Evolutionary conservation across 768 basidiomycete genomes (phyloP), one percentile per base, ranked within the genome.

Genomic region (Rubroboletus satanas): DNA sequence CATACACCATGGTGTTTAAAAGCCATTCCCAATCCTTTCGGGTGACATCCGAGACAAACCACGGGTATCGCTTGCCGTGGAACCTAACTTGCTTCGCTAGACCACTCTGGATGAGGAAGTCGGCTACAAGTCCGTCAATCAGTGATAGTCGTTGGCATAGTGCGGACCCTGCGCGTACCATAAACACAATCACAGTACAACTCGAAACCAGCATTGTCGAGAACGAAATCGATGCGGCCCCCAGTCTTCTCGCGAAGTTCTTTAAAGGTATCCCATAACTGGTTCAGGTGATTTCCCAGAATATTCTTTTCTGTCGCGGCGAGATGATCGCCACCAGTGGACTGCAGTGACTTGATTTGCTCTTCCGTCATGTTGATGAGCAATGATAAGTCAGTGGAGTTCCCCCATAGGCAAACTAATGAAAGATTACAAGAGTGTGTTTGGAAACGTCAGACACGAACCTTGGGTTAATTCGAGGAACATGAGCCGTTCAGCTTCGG

Each of bases 301-400:
- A 97, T 97, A 62, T 97, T 97, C 75, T 95, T 94, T 74, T 96
- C 93, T 2, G 95, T 94, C 2, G 93, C 91, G 3, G 94, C 94
- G 43, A 98, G 84, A 57, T 92, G 84, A 44, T 93, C 95, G n/a
- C 93, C 93, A 11, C 94, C 95, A 17, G 94, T 96, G 14, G 93
- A 94, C 68, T 98, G 95, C n/a, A 97, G 79, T 44, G 87, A 83
- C 70, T 93, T 94, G 74, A 98, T 97, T 70, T 97, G 94, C 31
- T 97, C 94, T 72, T 98, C 95, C 7, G 90, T 90, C 94, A 97
- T 96, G 74, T 98, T 92, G 71, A 97, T 98, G 55, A 97, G 79
- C 36, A 98, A 80, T 3, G 93, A 96, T 47, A 97, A 78, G 72
- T 97, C 95, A 47, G 95, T 98, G 9, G 94, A 93, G 73, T 98